Evolutionary conservation across 495 filamentous ascomycete species (phyloP), one percentile per base, ranked within the genome.

Genomic region (Penicillium samsonianum): DNA sequence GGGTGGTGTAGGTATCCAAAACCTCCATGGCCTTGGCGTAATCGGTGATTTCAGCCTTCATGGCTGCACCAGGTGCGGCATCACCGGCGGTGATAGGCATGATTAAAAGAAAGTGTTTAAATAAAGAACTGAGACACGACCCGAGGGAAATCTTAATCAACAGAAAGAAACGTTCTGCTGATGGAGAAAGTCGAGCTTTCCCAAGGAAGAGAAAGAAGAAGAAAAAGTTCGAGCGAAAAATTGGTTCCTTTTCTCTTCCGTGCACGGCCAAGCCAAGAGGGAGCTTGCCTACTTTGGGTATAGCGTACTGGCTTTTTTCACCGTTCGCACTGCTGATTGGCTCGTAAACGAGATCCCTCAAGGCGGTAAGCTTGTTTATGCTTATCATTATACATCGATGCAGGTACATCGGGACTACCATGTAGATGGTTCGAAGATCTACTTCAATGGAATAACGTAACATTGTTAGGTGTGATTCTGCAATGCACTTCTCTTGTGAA

Each of bases 21-120:
- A 92, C 77, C 70, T 95, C 86, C 50, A 92, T 69, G 54, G 95
- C 95, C 62, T 78, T 85, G 63, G 79, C 78, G 67, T 79, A 78
- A 72, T 89, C 84, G 61, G 65, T 69, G 62, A 69, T 77, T 70
- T 73, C 75, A 50, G 71, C 76, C 75, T 69, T 75, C 76, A 75
- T 76, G 48, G 65, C 73, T 48, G 68, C 65, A 60, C 72, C 68
- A 45, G 71, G 67, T 54, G 67, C 59, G 42, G 70, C 65, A 71
- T 85, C 82, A 58, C 86, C 86, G 73, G 91, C 88, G 58, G 82
- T 78, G 65, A 87, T 80, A 71, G 87, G 81, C 88, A 91, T 91
- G 59, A 66, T 82, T 72, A 71, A 66, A 62, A 58, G 57, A 67
- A 50, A 52, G 62, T 45, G 60, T 67, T 53, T 44, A 43, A 44